phyloP scores from a whole-genome alignment of 352 stramenopile species.

The Globisporangium yorkense region DNA sequence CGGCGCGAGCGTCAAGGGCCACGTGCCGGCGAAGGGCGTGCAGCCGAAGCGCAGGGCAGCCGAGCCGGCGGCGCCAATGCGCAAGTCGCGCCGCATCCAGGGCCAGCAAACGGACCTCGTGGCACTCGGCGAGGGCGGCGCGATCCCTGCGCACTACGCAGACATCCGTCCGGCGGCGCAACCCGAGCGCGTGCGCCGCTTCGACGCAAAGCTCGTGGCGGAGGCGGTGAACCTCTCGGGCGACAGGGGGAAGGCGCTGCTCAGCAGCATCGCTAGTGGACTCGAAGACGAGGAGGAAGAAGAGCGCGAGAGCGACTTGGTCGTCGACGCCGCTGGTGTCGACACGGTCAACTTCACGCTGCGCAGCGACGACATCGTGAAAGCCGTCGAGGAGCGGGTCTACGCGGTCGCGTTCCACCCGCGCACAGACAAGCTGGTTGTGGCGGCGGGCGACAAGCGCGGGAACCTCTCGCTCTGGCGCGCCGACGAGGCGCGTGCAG shows the following conservation, averaged over 20 bases:
- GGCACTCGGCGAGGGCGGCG: slow-evolving; percentile 13
- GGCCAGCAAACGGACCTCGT: slow-evolving; percentile 49
- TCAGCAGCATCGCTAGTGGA: slow-evolving; percentile 27
- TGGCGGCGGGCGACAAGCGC: slow-evolving; percentile 68
- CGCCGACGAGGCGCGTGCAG: slow-evolving; percentile 13
- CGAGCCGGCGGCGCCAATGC: slow-evolving; percentile 21
- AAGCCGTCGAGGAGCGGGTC: slow-evolving; percentile 65
- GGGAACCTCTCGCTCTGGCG: slow-evolving; percentile 73
- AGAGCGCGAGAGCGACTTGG: slow-evolving; percentile 32
- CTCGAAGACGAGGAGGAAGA: slow-evolving; percentile 4
- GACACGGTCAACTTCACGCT: slow-evolving; percentile 45
- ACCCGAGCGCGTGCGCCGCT: slow-evolving; percentile 5
- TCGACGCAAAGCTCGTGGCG: slow-evolving; percentile 21
- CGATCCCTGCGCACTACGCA: neutral
- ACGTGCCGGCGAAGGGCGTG: slow-evolving; percentile 3
- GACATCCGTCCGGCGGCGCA: neutral
- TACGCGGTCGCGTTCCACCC: slow-evolving; percentile 79
- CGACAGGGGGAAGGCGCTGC: slow-evolving; percentile 28
- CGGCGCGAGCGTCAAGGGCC: neutral
- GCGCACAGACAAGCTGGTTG: slow-evolving; percentile 46
- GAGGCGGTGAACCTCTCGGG: slow-evolving; percentile 30
- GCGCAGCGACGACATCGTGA: slow-evolving; percentile 50
- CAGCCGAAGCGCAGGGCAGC: slow-evolving; percentile 20
- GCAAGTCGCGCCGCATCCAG: slow-evolving; percentile 60
- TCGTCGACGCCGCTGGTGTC: slow-evolving; percentile 33